Percentiles rank a stretch among this genome's conserved stretches.
phyloP scores from a whole-genome alignment of 441 rosid species.

The Arabidopsis hybrid region DNA sequence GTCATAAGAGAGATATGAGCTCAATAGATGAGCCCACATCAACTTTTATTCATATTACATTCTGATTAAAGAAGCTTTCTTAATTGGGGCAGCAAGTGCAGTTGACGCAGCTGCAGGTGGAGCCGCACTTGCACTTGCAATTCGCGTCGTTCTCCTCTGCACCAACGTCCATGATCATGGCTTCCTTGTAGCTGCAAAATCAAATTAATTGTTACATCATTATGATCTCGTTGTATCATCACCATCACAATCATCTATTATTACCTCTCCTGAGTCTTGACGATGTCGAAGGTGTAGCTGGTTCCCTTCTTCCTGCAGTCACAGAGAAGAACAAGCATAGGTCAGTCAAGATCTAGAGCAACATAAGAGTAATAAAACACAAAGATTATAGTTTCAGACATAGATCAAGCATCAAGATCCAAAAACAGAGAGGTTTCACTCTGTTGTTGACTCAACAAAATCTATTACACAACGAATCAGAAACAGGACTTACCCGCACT shows the following conservation, averaged over 20 bases:
- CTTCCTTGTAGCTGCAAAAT: constrained; percentile 56
- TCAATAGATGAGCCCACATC: constrained; percentile 12
- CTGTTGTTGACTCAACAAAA: not conserved
- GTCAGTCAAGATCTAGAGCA: constrained; percentile 2
- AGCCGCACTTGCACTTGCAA: constrained; percentile 83
- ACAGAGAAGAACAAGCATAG: constrained; percentile 22
- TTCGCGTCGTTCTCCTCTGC: constrained; percentile 53
- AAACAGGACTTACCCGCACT: constrained; percentile 65
- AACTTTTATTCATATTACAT: constrained; percentile 43
- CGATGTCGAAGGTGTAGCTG: constrained; percentile 57
- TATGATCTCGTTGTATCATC: not conserved
- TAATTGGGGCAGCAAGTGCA: constrained; percentile 66
- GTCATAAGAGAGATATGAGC: constrained; percentile 11
- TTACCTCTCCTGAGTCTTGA: constrained; percentile 74
- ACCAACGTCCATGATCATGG: constrained; percentile 55
- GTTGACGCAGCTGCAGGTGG: constrained; percentile 62
- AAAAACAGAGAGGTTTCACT: not conserved
- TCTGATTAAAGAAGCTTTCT: not conserved
- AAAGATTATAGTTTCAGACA: not conserved
- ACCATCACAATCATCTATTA: not conserved
- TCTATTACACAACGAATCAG: not conserved
- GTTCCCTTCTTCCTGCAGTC: constrained; percentile 71
- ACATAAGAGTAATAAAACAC: not conserved
- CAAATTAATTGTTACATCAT: not conserved
- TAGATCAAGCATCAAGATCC: not conserved